These are phyloP conservation scores for Setaria italica DNA, from an alignment of 202 grass and related monocot species.

Conservation along the genomic window DNA sequence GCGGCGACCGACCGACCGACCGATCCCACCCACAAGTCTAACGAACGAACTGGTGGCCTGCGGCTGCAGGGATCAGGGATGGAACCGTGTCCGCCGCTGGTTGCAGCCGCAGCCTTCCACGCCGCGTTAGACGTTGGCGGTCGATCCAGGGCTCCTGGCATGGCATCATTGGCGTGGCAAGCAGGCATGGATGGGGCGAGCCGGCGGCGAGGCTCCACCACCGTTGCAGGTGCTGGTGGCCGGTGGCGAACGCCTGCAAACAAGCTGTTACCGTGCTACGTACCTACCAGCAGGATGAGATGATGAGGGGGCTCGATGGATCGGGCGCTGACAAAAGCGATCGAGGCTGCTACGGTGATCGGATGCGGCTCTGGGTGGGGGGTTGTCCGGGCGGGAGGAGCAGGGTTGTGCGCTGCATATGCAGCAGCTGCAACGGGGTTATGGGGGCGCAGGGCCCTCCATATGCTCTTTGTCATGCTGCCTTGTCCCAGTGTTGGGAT, in stretches of 20 bases:
- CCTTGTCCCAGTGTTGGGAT: slow-evolving; percentile 17
- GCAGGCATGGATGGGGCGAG: slow-evolving; percentile 20
- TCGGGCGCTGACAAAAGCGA: neutral
- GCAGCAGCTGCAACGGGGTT: slow-evolving; percentile 38
- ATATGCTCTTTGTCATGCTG: slow-evolving; percentile 58
- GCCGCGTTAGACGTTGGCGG: neutral
- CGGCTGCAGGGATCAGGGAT: neutral
- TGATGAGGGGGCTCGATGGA: neutral
- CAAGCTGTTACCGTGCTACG: neutral
- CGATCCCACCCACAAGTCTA: too few species aligned
- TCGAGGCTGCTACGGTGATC: neutral
- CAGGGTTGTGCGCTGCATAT: neutral
- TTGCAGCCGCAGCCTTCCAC: neutral
- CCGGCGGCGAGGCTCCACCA: neutral
- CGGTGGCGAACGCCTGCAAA: too few species aligned
- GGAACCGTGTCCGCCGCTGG: neutral
- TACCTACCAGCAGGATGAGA: slow-evolving; percentile 7
- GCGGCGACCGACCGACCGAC: neutral
- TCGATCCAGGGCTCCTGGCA: neutral
- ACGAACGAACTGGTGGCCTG: neutral
- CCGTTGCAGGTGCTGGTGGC: neutral
- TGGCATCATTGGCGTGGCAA: neutral
- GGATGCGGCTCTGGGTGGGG: neutral
- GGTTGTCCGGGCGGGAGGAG: slow-evolving; percentile 34
- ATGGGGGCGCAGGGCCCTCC: slow-evolving; percentile 32